A percentile compares a stretch with the other conserved stretches of the same genome.
Conservation (phyloP, 352 stramenopile genomes). For the Pythium pyrilobum region DNA sequence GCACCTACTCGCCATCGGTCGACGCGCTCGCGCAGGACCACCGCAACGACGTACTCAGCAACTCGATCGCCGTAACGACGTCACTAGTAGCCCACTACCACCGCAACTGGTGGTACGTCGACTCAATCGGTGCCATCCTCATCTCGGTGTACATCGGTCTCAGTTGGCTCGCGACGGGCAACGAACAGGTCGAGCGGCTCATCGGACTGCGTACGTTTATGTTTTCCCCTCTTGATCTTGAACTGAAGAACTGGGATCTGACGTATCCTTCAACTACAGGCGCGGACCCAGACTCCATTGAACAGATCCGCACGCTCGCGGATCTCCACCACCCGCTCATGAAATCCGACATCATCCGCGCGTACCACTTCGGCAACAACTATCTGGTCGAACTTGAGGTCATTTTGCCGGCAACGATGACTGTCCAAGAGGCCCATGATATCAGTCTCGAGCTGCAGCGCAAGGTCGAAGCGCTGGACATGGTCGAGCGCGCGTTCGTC, state of each 20-base stretch:
- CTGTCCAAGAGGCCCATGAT: slow-evolving; percentile 93
- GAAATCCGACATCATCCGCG: slow-evolving; percentile 90
- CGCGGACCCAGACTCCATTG: slow-evolving; percentile 91
- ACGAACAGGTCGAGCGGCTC: slow-evolving; percentile 93
- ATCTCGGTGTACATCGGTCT: slow-evolving; percentile 97
- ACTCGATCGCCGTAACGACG: slow-evolving; percentile 87
- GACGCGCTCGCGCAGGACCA: slow-evolving; percentile 91
- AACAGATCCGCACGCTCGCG: slow-evolving; percentile 87
- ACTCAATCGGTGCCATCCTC: slow-evolving; percentile 92
- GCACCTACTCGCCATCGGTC: slow-evolving; percentile 54
- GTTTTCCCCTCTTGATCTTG: slow-evolving; percentile 11
- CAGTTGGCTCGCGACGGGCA: slow-evolving; percentile 93
- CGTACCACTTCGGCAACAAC: slow-evolving; percentile 97
- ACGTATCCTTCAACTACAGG: no score
- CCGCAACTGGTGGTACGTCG: slow-evolving; percentile 89
- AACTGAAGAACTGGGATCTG: no score
- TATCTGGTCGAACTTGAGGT: slow-evolving; percentile 90
- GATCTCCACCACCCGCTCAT: slow-evolving; percentile 86
- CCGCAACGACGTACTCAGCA: slow-evolving; percentile 96
- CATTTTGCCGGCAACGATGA: slow-evolving; percentile 85
- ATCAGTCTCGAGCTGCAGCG: slow-evolving; percentile 95
- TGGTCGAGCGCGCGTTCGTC: slow-evolving; percentile 97
- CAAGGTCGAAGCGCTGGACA: slow-evolving; percentile 93
- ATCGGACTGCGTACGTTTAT: slow-evolving; percentile 82
- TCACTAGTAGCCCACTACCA: slow-evolving; percentile 58